Conservation (phyloP, 2,329 filamentous ascomycete species). For the Clathrospora elynae region DNA sequence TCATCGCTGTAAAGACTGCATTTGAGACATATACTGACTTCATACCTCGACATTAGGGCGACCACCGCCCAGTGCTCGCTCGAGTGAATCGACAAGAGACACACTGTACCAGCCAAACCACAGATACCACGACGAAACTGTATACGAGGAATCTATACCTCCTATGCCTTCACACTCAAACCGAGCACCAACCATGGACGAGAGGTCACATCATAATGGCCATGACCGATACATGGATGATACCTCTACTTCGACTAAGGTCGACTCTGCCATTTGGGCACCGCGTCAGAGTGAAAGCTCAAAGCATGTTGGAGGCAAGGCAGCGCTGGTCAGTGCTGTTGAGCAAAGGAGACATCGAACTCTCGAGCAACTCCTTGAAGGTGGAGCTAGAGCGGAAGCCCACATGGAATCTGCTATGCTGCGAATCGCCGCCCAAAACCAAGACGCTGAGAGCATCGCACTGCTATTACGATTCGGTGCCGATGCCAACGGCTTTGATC, state of each 20-base stretch:
- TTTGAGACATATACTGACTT: too few species aligned
- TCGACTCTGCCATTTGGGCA: conserved; percentile 28
- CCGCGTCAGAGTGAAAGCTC: conserved; percentile 32
- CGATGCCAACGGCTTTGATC: conserved; percentile 40
- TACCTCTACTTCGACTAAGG: conserved; percentile 21
- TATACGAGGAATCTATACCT: conserved; percentile 33
- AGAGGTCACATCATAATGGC: conserved; percentile 33
- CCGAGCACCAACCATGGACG: conserved; percentile 31
- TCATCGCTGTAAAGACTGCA: too few species aligned
- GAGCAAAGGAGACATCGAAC: conserved; percentile 69
- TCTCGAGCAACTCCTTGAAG: conserved; percentile 41
- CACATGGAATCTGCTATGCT: conserved; percentile 41
- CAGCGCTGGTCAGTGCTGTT: conserved; percentile 58
- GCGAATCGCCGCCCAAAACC: conserved; percentile 37
- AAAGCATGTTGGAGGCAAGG: conserved; percentile 42
- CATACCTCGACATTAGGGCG: too few species aligned
- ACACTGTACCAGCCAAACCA: conserved; percentile 32
- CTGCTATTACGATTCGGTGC: conserved; percentile 39
- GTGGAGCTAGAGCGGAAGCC: conserved; percentile 38
- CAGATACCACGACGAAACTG: conserved; percentile 28
- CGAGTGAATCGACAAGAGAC: conserved; percentile 34
- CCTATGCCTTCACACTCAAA: conserved; percentile 24
- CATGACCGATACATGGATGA: conserved; percentile 33
- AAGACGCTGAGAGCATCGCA: conserved; percentile 36
- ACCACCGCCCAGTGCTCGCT: conserved; percentile 37